Conservation (phyloP, 495 filamentous ascomycete species). For the Lasiosphaeris hirsuta region DNA sequence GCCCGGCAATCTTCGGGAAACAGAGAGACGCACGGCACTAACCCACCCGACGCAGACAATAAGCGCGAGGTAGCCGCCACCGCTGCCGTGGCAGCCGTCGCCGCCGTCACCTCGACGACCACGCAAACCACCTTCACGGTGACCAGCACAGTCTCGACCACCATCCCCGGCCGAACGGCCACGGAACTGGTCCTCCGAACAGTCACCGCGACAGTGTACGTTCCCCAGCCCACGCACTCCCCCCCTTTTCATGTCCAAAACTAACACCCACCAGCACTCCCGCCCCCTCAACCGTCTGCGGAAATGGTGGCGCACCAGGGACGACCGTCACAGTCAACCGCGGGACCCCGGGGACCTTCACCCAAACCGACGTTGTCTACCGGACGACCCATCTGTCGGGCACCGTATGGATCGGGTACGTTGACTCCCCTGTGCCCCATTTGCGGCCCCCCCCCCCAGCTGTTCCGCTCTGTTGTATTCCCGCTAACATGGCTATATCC, state of each 20-base stretch:
- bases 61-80: constrained; percentile 22
- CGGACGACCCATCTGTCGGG: constrained; percentile 36
- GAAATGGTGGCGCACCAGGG: constrained; percentile 24
- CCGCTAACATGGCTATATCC: not conserved
- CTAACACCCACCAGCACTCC: constrained; percentile 29
- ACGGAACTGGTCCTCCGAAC: constrained; percentile 39
- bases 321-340: constrained; percentile 33
- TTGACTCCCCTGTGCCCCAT: not conserved
- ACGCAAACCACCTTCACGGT: constrained; percentile 43
- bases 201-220: constrained; percentile 42
- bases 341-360: constrained; percentile 28
- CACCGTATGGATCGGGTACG: constrained; percentile 41
- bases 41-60: constrained; percentile 13
- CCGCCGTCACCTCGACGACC: constrained; percentile 36
- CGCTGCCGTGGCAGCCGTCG: constrained; percentile 23
- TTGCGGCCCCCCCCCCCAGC: no score
- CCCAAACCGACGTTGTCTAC: constrained; percentile 38
- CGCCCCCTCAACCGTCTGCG: constrained; percentile 37
- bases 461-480: no score
- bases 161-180: constrained; percentile 30
- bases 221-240: not conserved
- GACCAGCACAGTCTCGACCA: constrained; percentile 36
- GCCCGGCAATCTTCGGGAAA: not conserved
- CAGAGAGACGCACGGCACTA: not conserved
- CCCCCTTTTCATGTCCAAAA: not conserved